Evolutionary conservation across 2,329 filamentous ascomycete genomes (phyloP).

Genomic region (Ceratocystis harringtonii): DNA sequence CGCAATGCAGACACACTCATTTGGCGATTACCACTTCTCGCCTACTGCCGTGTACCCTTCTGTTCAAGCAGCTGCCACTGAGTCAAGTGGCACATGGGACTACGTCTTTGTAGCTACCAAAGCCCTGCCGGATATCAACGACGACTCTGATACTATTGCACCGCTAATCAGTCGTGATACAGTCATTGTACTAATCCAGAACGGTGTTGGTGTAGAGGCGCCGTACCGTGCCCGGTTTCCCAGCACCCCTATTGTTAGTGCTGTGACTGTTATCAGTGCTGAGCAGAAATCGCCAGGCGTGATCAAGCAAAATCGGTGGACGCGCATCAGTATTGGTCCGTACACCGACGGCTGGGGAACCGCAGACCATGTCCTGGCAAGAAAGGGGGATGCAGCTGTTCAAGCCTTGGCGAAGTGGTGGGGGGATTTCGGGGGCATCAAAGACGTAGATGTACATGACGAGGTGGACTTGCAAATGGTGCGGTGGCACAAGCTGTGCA

Average conservation of each 20-base stretch:
- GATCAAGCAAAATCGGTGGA: slow-evolving; percentile 60
- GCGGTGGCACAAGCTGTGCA: slow-evolving; percentile 62
- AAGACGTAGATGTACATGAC: slow-evolving; percentile 48
- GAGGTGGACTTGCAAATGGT: slow-evolving; percentile 54
- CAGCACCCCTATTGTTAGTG: slow-evolving; percentile 44
- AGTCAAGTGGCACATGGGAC: slow-evolving; percentile 31
- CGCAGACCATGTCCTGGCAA: slow-evolving; percentile 21
- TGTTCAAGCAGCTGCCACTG: slow-evolving; percentile 36
- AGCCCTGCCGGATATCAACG: slow-evolving; percentile 47
- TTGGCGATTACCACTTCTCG: slow-evolving; percentile 50
- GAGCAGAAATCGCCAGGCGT: slow-evolving; percentile 48
- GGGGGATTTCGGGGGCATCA: slow-evolving; percentile 41
- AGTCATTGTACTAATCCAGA: slow-evolving; percentile 53
- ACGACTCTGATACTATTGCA: slow-evolving; percentile 46
- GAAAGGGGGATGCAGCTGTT: slow-evolving; percentile 30
- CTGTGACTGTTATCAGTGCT: slow-evolving; percentile 54
- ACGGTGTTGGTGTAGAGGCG: slow-evolving; percentile 54
- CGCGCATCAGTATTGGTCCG: slow-evolving; percentile 52
- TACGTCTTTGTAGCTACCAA: slow-evolving; percentile 58
- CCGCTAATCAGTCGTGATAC: slow-evolving; percentile 41
- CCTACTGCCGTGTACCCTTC: slow-evolving; percentile 49
- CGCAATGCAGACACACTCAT: slow-evolving; percentile 47
- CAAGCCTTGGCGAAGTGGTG: slow-evolving; percentile 39
- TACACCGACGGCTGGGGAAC: slow-evolving; percentile 39
- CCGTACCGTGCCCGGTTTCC: slow-evolving; percentile 51